Evolutionary conservation across 2,329 filamentous ascomycete genomes (phyloP).

Genomic region (Aspergillus floridensis): DNA sequence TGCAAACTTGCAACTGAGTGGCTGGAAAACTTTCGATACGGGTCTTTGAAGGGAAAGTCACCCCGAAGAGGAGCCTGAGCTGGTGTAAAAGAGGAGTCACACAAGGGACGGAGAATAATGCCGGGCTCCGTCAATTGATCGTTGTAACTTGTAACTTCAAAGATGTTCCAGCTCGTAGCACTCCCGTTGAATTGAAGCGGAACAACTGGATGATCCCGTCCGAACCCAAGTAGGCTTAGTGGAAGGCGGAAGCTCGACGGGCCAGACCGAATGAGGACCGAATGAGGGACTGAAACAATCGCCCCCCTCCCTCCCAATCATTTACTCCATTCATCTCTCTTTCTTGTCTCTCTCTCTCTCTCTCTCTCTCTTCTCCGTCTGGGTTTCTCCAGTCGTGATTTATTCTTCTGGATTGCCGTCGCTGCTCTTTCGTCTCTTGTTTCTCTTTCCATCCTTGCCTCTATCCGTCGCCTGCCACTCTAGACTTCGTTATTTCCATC

Average conservation of each 20-base stretch:
- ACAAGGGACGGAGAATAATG: background rate
- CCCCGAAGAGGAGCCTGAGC: background rate
- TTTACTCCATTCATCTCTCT: too few species aligned
- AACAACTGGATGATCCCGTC: constrained; percentile 27
- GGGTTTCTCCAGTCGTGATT: background rate
- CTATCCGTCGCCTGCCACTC: constrained; percentile 5
- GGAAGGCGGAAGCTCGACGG: constrained; percentile 17
- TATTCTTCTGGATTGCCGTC: background rate
- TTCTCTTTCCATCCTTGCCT: background rate
- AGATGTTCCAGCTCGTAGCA: background rate
- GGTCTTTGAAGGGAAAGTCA: background rate
- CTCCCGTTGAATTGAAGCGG: constrained; percentile 3
- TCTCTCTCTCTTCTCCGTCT: background rate
- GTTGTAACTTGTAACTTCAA: background rate
- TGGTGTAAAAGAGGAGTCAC: background rate
- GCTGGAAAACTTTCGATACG: background rate
- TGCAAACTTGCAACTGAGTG: background rate
- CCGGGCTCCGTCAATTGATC: background rate
- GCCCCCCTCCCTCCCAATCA: background rate
- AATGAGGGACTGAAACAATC: constrained; percentile 2
- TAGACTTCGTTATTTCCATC: background rate
- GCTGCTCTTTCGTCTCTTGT: constrained; percentile 4
- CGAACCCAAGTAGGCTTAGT: constrained; percentile 23
- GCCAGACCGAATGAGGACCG: constrained; percentile 17
- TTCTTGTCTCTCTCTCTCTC: background rate